phyloP scores from a whole-genome alignment of 2,329 filamentous ascomycete genomes.

The Thermothelomyces thermophilus region DNA sequence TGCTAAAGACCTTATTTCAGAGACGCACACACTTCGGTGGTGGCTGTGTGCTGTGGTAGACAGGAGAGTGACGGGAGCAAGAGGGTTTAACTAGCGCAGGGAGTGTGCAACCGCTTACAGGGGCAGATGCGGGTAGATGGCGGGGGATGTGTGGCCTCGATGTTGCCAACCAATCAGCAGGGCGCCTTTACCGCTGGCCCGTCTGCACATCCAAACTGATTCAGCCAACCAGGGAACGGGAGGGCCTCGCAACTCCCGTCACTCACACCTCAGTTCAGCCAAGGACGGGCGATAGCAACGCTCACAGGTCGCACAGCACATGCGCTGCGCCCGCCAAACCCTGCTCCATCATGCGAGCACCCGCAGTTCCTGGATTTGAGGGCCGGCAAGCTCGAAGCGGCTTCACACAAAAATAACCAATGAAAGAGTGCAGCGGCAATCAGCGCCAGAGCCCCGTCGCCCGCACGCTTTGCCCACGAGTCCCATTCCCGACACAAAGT shows the following conservation, averaged over 20 bases:
- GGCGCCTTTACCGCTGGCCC: conserved; percentile 31
- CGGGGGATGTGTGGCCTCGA: conserved; percentile 17
- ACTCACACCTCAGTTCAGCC: conserved; percentile 26
- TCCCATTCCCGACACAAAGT: conserved; percentile 33
- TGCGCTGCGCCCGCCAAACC: conserved; percentile 32
- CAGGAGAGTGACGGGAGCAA: not conserved
- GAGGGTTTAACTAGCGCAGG: conserved; percentile 8
- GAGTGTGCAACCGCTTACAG: no score
- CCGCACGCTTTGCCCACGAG: not conserved
- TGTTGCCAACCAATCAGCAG: conserved; percentile 20
- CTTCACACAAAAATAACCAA: conserved; percentile 34
- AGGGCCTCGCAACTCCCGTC: conserved; percentile 23
- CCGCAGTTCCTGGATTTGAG: conserved; percentile 30
- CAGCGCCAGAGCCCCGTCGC: conserved; percentile 25
- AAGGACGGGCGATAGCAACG: conserved; percentile 8
- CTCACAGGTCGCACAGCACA: conserved; percentile 20
- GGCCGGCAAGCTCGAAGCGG: conserved; percentile 38
- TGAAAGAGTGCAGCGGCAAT: conserved; percentile 15
- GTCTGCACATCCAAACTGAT: conserved; percentile 28
- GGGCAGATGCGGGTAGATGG: conserved; percentile 16
- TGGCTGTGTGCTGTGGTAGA: no score
- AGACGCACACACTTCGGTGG: no score
- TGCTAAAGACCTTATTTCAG: no score
- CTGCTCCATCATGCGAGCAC: conserved; percentile 34
- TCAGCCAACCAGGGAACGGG: conserved; percentile 37